Conservation (phyloP, 441 rosid genomes). For the Manihot esculenta region DNA sequence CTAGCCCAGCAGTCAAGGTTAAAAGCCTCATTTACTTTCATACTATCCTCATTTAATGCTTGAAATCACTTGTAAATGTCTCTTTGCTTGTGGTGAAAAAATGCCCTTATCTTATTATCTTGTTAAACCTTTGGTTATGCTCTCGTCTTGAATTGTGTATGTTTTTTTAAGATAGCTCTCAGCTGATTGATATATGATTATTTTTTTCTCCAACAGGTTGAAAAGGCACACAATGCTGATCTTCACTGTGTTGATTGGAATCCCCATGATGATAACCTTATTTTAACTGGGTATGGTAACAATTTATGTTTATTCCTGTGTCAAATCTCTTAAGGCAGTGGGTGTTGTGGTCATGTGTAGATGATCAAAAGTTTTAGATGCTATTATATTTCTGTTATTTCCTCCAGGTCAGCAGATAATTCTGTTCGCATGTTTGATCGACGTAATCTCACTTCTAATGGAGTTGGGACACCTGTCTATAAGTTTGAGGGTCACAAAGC, state of each 20-base stretch:
- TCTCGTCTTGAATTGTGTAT: background rate
- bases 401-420: slow-evolving; percentile 89
- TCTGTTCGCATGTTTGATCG: slow-evolving; percentile 90
- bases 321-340: background rate
- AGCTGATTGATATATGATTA: background rate
- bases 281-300: slow-evolving; percentile 76
- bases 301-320: slow-evolving; percentile 9
- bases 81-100: slow-evolving; percentile 9
- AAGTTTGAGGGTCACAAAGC: slow-evolving; percentile 94
- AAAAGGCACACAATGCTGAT: slow-evolving; percentile 93
- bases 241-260: slow-evolving; percentile 99
- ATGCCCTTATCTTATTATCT: background rate
- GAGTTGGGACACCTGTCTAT: slow-evolving; percentile 75
- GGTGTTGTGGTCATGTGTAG: slow-evolving; percentile 1
- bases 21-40: slow-evolving; percentile 3
- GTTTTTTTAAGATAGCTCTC: background rate
- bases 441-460: slow-evolving; percentile 69
- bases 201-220: slow-evolving; percentile 56
- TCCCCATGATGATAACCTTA: slow-evolving; percentile 80
- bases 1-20: slow-evolving; percentile 79
- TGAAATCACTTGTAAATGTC: background rate
- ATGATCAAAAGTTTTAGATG: slow-evolving; percentile 8
- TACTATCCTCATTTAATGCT: slow-evolving; percentile 1
- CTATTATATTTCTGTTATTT: slow-evolving; percentile 2
- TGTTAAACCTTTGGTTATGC: background rate